Conservation (phyloP, 1,284 basidiomycete species). For the Ganoderma multipileum region DNA sequence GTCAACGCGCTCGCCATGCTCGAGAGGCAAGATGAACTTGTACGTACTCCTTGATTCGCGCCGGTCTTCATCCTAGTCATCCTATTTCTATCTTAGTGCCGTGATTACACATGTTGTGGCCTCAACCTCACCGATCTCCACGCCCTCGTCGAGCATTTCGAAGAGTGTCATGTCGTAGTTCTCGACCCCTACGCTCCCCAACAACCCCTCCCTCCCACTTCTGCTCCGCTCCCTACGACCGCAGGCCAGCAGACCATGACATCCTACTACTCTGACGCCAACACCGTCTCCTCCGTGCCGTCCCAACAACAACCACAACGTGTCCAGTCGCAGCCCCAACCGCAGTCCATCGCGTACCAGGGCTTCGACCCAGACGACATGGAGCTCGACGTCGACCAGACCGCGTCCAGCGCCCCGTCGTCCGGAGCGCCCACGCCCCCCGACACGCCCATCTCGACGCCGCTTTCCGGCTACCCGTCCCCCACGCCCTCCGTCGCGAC, state of each 20-base stretch:
- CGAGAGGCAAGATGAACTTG: slow-evolving; percentile 73
- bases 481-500: slow-evolving; percentile 41
- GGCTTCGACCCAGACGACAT: slow-evolving; percentile 79
- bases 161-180: slow-evolving; percentile 82
- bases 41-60: slow-evolving; percentile 42
- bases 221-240: slow-evolving; percentile 38
- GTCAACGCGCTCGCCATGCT: slow-evolving; percentile 71
- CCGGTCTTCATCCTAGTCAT: not conserved
- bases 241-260: slow-evolving; percentile 42
- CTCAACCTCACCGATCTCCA: slow-evolving; percentile 82
- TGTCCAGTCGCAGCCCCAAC: slow-evolving; percentile 19
- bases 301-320: slow-evolving; percentile 43
- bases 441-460: slow-evolving; percentile 46
- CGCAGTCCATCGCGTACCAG: slow-evolving; percentile 24
- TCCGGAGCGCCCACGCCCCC: slow-evolving; percentile 47
- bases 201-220: slow-evolving; percentile 34
- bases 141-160: slow-evolving; percentile 87
- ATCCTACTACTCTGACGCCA: slow-evolving; percentile 35
- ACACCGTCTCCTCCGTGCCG: slow-evolving; percentile 29
- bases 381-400: slow-evolving; percentile 71
- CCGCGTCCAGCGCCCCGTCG: slow-evolving; percentile 42
- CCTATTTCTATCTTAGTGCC: slow-evolving; percentile 53
- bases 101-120: slow-evolving; percentile 87
- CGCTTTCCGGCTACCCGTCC: slow-evolving; percentile 54
- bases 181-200: slow-evolving; percentile 60